Evolutionary conservation across 306 rosid genomes (phyloP), one percentile per base, ranked within the genome.

Genomic region (Gastrolobium bilobum): DNA sequence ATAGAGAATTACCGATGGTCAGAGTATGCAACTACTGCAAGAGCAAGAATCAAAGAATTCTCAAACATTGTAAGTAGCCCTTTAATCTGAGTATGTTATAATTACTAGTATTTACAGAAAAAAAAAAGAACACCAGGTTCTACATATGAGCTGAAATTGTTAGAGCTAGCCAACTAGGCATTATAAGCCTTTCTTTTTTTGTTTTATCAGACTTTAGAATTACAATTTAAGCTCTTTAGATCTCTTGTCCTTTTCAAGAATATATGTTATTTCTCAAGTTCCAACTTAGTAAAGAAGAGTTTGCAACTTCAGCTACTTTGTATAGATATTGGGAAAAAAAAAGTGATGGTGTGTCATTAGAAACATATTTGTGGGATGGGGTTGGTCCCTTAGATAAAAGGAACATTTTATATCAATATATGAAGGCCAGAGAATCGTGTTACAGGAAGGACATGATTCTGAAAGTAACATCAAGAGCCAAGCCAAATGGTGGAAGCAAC

Each of bases 401-500:
- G 42, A 50, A 75, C 75, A 26, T 47, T 46, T 63, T 56, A 48
- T 30, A 7, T 57, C 26, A 34, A 40, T 14, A 10, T n/a, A 57
- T 71, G 7, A 71, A 71, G 54, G 61, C 46, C 48, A 37, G 29
- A 33, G 42, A 62, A 62, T 74, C 1, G 3, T 71, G 39, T 53
- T 47, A 53, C 84, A 94, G 93, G 88, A 86, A 86, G 92, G 87
- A 59, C 62, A 74, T 6, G 76, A 74, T 46, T 48, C 37, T 61
- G 89, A 86, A 71, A 77, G 75, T 40, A 79, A 84, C 77, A 48
- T 83, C 59, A 91, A 88, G 68, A 81, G 84, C 77, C 88, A 82
- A 82, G 84, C 88, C 29, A 92, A 73, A 79, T 91, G 97, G 97
- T 86, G 91, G 97, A 92, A 91, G 91, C 97, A 94, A 64, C 89